Evolutionary conservation across 2,329 filamentous ascomycete genomes (phyloP), one percentile per base, ranked within the genome.

Genomic region (Penicillium fuscoglaucum): DNA sequence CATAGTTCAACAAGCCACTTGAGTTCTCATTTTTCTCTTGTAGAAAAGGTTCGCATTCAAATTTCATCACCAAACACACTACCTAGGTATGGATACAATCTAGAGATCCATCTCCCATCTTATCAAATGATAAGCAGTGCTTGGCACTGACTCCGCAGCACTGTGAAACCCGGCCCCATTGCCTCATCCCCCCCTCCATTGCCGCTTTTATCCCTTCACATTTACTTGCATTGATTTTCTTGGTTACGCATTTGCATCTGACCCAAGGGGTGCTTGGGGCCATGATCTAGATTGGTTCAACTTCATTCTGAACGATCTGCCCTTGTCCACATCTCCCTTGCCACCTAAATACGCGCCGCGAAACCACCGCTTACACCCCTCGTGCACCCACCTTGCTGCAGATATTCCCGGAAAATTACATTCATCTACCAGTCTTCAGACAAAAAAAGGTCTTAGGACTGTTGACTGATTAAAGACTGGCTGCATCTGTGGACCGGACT

Each of bases 141-240:
- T 66, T 61, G 62, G 63, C 65, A 54, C 52, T 50, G 59, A 66
- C 64, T 65, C 64, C 63, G 61, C 65, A 62, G 24, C 46, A 58
- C 45, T 58, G 59, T 63, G 62, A 66, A 57, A 63, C 61, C 50
- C 52, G 57, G 54, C 59, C 63, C 59, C 52, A 61, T 61, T 62
- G 61, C 64, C 63, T 61, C 65, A 62, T 64, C 59, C 60, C 51
- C 62, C 62, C 62, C 58, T 60, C 59, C 62, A 61, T 65, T 60
- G 56, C 61, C 55, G 56, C 50, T 61, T 59, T 58, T 51, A 49
- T 56, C 61, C 56, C 54, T 60, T 56, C 56, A 58, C 55, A 58
- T 48, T 54, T 57, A 50, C 52, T 52, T 59, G 33, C 55, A 57
- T 59, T 57, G 56, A 55, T 41, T 57, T 57, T 49, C 26, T 15